These are phyloP conservation scores for Monilinia vaccinii-corymbosi DNA, from an alignment of 2,329 filamentous ascomycete species.

Conservation along the genomic window DNA sequence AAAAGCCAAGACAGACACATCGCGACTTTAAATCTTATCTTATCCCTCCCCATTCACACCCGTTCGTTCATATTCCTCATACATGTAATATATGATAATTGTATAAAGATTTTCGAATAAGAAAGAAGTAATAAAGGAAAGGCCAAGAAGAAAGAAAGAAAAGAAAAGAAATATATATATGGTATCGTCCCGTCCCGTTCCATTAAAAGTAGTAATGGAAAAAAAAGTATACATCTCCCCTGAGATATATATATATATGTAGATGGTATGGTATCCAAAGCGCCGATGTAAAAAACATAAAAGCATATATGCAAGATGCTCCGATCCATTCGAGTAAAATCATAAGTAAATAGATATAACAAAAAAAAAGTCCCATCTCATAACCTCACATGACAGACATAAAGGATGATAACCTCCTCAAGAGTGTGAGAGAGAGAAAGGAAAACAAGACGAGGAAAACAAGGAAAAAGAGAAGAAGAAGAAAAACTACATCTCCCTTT, in stretches of 20 bases:
- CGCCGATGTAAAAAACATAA: slow-evolving; percentile 8
- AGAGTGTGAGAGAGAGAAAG: not conserved
- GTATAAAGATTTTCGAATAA: not conserved
- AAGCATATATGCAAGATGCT: slow-evolving; percentile 1
- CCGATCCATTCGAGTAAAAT: not conserved
- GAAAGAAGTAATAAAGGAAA: not conserved
- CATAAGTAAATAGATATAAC: not conserved
- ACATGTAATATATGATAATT: slow-evolving; percentile 3
- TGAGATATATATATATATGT: not conserved
- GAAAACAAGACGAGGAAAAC: not conserved
- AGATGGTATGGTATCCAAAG: slow-evolving; percentile 5
- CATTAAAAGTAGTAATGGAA: not conserved
- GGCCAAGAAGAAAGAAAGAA: not conserved
- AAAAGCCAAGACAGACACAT: not conserved
- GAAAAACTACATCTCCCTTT: slow-evolving; percentile 20
- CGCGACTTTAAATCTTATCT: not conserved
- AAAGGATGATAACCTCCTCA: not conserved
- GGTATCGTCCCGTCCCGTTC: slow-evolving; percentile 10
- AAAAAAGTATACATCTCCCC: slow-evolving; percentile 6
- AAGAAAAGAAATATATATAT: no score
- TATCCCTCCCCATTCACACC: not conserved
- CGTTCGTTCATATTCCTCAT: not conserved
- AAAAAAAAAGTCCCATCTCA: not conserved
- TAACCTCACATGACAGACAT: not conserved
- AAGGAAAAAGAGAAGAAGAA: not conserved